Evolutionary conservation across 345 rosid genomes (phyloP), one percentile per base, ranked within the genome.

Genomic region (Capsella bursapastoris): DNA sequence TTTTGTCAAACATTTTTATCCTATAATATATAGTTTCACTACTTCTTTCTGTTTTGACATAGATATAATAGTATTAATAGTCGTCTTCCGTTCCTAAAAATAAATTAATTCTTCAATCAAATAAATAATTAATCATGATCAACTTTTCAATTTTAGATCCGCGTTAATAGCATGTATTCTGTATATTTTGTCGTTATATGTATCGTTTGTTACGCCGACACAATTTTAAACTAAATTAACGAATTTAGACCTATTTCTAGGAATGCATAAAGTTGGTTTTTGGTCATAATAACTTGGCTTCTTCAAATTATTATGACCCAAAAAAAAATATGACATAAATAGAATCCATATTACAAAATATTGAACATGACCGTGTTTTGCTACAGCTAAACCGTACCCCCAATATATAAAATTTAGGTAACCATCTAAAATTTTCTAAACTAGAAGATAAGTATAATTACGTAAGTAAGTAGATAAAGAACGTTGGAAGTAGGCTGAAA

Each of bases 401-500:
- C 11, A 9, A 50, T 22, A 52, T 22, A 22, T 22, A 22, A 22
- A 1, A 22, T 22, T 22, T 22, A 22, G 25, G 2, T 22, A 22
- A 1, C 25, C 25, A 22, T 22, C 25, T 22, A 22, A 22, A 22
- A 22, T 22, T 22, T 22, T 22, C 25, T 22, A 22, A 22, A 22
- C 25, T 22, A 22, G 2, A 22, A 22, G 2, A 22, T 1, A 22
- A 22, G 25, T 22, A 22, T 22, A 22, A 22, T 22, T 31, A 32
- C 62, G 31, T 41, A 50, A 67, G 29, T 67, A 62, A 75, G 56
- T 61, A 44, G 50, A 37, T 43, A 68, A 68, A 67, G 57, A 68
- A 70, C 80, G 75, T 57, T 76, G 14, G 71, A 70, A 70, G 63
- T 15, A 64, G 25, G 66, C 75, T 70, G 64, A 70, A 70, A 37